Evolutionary conservation across 106 monocot species (phyloP).

Genomic region (Ottelia alismoides): DNA sequence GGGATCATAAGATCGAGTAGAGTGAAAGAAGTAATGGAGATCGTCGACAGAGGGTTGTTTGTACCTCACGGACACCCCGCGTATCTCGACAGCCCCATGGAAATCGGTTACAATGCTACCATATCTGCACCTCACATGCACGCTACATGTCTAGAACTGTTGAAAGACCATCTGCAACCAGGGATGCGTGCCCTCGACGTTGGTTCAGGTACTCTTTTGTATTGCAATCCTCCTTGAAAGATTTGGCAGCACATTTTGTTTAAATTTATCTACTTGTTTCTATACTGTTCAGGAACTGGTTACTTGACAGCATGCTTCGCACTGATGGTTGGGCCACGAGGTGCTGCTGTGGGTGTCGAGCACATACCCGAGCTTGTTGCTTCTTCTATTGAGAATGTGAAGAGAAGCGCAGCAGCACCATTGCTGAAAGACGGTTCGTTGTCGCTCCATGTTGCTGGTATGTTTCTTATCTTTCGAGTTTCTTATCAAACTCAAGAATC

Average conservation of each 20-base stretch:
- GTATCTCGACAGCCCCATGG: slow-evolving; percentile 79
- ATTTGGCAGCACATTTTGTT: too few relatives aligned
- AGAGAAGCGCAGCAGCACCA: slow-evolving; percentile 55
- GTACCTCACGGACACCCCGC: slow-evolving; percentile 35
- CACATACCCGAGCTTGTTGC: slow-evolving; percentile 80
- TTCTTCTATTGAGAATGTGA: slow-evolving; percentile 71
- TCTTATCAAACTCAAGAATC: too few relatives aligned
- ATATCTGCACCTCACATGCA: slow-evolving; percentile 99
- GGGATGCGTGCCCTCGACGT: slow-evolving; percentile 85
- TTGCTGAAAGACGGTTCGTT: slow-evolving; percentile 52
- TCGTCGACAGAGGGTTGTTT: slow-evolving; percentile 71
- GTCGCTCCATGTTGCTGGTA: slow-evolving; percentile 63
- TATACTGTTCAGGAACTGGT: slow-evolving; percentile 59
- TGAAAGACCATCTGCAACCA: slow-evolving; percentile 65
- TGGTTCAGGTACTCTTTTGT: slow-evolving; percentile 52
- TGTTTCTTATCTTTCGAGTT: too few relatives aligned
- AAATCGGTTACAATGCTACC: slow-evolving; percentile 87
- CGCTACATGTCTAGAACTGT: slow-evolving; percentile 70
- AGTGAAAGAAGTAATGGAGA: slow-evolving; percentile 77
- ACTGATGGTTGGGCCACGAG: slow-evolving; percentile 81
- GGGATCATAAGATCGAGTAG: slow-evolving; percentile 53
- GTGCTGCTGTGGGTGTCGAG: slow-evolving; percentile 70
- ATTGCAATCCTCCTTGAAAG: neutral
- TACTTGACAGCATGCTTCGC: slow-evolving; percentile 94
- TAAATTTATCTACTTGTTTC: too few relatives aligned